phyloP scores from a whole-genome alignment of 768 basidiomycete genomes.

The Trametopsis cervina region DNA sequence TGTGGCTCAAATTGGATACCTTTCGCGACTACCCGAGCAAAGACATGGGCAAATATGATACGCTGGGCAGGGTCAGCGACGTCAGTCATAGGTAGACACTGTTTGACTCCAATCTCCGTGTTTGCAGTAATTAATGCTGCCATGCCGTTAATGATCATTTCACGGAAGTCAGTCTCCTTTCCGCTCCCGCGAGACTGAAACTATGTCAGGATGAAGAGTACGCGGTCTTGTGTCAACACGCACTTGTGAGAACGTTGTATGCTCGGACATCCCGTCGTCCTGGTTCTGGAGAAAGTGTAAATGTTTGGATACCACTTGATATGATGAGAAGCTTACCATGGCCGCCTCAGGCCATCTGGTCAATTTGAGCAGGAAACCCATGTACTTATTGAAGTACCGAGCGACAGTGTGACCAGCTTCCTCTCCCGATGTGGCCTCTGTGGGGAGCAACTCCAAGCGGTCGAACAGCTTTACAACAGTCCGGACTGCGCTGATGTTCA shows the following conservation, averaged over 20 bases:
- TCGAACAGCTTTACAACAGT: constrained; percentile 72
- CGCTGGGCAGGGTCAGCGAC: constrained; percentile 63
- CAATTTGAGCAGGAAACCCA: constrained; percentile 54
- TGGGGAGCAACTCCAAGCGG: constrained; percentile 56
- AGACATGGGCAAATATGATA: constrained; percentile 78
- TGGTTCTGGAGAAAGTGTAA: constrained; percentile 9
- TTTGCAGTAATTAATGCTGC: constrained; percentile 80
- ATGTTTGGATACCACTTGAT: too few relatives aligned
- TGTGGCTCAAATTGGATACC: constrained; percentile 72
- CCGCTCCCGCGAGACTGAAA: constrained; percentile 13
- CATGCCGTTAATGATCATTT: constrained; percentile 73
- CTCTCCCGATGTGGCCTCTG: constrained; percentile 42
- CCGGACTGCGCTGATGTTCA: constrained; percentile 70
- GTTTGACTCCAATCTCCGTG: constrained; percentile 83
- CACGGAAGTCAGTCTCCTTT: constrained; percentile 47
- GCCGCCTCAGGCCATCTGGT: constrained; percentile 41
- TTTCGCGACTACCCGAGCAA: constrained; percentile 72
- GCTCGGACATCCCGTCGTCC: constrained; percentile 23
- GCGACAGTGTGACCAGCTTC: constrained; percentile 66
- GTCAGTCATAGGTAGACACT: constrained; percentile 76
- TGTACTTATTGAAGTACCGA: constrained; percentile 75
- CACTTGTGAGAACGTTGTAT: constrained; percentile 20
- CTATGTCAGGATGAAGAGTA: background rate
- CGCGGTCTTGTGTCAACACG: background rate
- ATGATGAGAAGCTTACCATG: constrained; percentile 19